Percentiles rank a stretch among this genome's conserved stretches.
phyloP scores from a whole-genome alignment of 1,284 basidiomycete species.

The Cutaneotrichosporon cavernicola region DNA sequence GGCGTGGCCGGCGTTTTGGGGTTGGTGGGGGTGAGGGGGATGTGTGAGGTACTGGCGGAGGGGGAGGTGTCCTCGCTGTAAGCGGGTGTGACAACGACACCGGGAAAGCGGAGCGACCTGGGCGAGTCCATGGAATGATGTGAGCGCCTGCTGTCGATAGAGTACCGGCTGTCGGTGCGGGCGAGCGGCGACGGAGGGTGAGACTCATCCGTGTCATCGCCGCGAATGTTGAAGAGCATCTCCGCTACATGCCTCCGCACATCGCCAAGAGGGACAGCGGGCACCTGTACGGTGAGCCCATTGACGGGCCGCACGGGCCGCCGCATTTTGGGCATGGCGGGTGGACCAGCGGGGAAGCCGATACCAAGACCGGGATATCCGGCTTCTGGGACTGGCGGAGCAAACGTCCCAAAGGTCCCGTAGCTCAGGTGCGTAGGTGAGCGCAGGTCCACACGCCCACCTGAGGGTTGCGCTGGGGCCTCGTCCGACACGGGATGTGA shows the following conservation, averaged over 20 bases:
- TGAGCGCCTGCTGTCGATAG: background rate
- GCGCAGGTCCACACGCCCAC: background rate
- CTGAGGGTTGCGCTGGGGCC: background rate
- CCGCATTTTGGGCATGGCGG: background rate
- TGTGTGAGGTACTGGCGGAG: background rate
- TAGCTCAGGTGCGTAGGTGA: constrained; percentile 1
- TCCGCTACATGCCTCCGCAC: constrained; percentile 5
- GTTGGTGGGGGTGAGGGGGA: background rate
- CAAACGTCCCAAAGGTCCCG: constrained; percentile 7
- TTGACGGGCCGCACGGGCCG: background rate
- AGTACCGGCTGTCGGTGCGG: background rate
- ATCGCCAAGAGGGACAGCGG: background rate
- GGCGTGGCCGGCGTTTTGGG: background rate
- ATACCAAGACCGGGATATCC: constrained; percentile 1
- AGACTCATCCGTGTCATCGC: background rate
- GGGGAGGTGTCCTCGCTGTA: background rate
- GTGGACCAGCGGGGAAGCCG: constrained; percentile 3
- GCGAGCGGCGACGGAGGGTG: background rate
- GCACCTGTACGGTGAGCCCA: constrained; percentile 3
- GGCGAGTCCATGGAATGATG: background rate
- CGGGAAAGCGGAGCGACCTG: background rate
- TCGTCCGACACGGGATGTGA: background rate
- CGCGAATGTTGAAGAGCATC: constrained; percentile 11
- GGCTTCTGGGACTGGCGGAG: background rate
- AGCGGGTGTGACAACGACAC: background rate